A percentile compares a stretch with the other conserved stretches of the same genome.
Conservation (phyloP, 2,329 filamentous ascomycete species). For the Diplodia scrobiculata region DNA sequence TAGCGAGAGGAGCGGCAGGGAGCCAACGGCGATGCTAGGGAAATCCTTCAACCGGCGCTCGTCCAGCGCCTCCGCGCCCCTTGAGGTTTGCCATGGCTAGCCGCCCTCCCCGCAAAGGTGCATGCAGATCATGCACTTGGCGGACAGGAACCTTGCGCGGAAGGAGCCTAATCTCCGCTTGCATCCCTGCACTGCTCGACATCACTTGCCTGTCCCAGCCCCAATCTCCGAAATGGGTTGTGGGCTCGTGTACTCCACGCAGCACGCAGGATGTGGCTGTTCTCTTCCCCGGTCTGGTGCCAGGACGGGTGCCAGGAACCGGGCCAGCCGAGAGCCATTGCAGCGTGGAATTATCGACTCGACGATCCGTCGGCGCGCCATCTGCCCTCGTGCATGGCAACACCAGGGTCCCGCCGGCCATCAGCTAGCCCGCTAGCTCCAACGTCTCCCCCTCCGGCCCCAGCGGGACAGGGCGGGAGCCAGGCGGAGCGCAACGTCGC, state of each 20-base stretch:
- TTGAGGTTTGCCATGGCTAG: neutral
- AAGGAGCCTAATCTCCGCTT: conserved; percentile 18
- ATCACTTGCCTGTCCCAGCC: conserved; percentile 10
- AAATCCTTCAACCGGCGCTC: too few species aligned
- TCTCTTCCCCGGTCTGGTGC: neutral
- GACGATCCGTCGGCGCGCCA: conserved; percentile 18
- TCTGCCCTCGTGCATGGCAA: neutral
- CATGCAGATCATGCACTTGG: neutral
- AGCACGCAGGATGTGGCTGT: neutral
- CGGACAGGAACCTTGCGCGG: conserved; percentile 1
- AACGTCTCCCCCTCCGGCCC: neutral
- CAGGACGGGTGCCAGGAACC: too few species aligned
- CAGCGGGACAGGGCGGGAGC: conserved; percentile 6
- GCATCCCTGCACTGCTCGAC: neutral
- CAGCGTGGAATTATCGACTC: conserved; percentile 4
- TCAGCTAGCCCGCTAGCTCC: neutral
- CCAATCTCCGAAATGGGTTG: conserved; percentile 10
- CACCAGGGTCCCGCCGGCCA: neutral
- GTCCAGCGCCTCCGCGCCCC: neutral
- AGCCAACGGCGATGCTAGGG: neutral
- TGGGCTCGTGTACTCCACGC: neutral
- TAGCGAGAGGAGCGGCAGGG: neutral
- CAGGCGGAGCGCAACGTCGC: conserved; percentile 2
- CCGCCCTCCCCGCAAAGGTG: neutral
- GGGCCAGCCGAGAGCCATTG: too few species aligned